Evolutionary conservation across 176 grass and related monocot genomes (phyloP).

Genomic region (Cenchrus fungigraminus): DNA sequence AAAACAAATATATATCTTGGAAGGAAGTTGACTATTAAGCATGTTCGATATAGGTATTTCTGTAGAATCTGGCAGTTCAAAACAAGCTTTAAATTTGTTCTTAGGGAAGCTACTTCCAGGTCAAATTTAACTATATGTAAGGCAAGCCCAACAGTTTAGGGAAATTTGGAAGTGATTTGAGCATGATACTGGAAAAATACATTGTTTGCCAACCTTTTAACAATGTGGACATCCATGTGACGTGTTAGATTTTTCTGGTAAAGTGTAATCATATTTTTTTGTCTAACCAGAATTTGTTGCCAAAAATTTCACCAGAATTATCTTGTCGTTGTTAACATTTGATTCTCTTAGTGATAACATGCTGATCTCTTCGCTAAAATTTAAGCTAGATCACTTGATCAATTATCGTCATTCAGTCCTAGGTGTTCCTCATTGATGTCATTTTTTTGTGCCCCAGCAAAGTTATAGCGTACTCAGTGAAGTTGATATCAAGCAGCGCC

Average conservation of each 20-base stretch:
- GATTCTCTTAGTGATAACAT: background rate
- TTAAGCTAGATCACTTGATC: background rate
- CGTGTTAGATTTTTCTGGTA: background rate
- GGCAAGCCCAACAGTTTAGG: background rate
- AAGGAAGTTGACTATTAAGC: conserved; percentile 4
- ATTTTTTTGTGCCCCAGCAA: conserved; percentile 70
- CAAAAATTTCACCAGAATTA: conserved; percentile 15
- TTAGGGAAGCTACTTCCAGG: background rate
- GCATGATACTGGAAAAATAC: background rate
- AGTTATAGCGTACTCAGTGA: conserved; percentile 91
- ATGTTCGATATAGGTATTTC: background rate
- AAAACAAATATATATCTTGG: conserved; percentile 18
- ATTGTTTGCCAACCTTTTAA: background rate
- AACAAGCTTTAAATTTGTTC: background rate
- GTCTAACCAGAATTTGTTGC: conserved; percentile 4
- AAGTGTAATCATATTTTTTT: background rate
- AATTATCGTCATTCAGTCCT: background rate
- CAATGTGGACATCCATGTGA: background rate
- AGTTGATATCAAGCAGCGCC: conserved; percentile 76
- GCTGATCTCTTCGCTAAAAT: background rate
- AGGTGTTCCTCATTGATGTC: background rate
- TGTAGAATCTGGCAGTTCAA: background rate
- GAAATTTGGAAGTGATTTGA: background rate
- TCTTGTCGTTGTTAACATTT: background rate
- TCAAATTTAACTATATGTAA: background rate